Evolutionary conservation across 305 asterid species (phyloP).

Genomic region (Fraxinus velutina): DNA sequence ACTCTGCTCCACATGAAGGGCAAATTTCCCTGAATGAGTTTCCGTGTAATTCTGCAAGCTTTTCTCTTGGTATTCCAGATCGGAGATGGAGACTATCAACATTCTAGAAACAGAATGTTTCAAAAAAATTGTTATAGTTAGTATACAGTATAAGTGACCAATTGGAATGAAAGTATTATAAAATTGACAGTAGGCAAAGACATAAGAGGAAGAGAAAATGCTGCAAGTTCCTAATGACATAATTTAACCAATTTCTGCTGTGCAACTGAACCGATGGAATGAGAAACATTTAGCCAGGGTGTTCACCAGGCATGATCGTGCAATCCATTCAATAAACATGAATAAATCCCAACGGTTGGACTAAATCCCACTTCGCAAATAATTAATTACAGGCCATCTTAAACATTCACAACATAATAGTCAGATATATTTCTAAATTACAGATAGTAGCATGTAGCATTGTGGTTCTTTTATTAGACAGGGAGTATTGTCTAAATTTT

Average conservation of each 20-base stretch:
- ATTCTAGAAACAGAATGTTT: constrained; percentile 45
- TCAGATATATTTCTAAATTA: background rate
- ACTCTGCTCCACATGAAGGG: constrained; percentile 85
- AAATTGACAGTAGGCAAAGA: background rate
- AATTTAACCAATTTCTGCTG: background rate
- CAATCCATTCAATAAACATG: background rate
- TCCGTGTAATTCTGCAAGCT: constrained; percentile 87
- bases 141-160: background rate
- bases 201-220: background rate
- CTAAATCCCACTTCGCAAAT: background rate
- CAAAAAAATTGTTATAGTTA: constrained; percentile 5
- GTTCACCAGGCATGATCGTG: background rate
- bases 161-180: background rate
- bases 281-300: background rate
- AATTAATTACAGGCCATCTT: background rate
- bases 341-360: background rate
- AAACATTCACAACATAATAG: background rate
- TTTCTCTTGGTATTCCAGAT: constrained; percentile 88
- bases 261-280: background rate
- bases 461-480: background rate
- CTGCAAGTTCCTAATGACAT: background rate
- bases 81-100: constrained; percentile 94
- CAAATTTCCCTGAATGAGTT: constrained; percentile 84
- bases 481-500: background rate
- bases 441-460: background rate